Base-by-base conservation (phyloP, 805 yeast genomes). In the Candida khao-thaluensis region DNA sequence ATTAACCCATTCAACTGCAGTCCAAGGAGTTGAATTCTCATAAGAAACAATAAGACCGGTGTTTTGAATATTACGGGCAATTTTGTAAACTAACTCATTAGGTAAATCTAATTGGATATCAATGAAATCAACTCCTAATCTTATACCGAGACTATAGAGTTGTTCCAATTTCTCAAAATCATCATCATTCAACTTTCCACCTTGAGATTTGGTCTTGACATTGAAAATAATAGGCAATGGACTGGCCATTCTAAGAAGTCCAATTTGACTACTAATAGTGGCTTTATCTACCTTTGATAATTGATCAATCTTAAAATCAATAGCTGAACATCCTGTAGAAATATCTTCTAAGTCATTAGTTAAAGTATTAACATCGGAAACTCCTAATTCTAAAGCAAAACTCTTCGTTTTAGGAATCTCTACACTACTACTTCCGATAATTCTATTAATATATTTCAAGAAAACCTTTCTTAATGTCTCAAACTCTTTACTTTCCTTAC, bases 221-320 rank as follows among this genome's bases (percentile, higher is more conserved):
- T 96, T 88, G 65, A 78, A 86, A 38, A 91, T 74, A 30, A 90
- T 81, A 27, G 98, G 96, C 38, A 88, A 62, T 23, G 68, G 64
- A 11, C 84, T 71, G 34, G 72, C 71, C 55, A 74, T 73, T 56
- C 96, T 79, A 48, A 91, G 62, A 11, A 72, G 51, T 2, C 88
- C 85, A 38, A 87, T 64, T 57, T 89, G 96, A 44, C 77, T 79
- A 41, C 83, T 80, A 22, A 90, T 87, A 57, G 72, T 85, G 7
- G 69, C 70, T 15, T 61, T 50, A 23, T 72, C 70, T 45, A 66
- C 66, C 7, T 74, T 69, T 38, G 74, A 62, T 44, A 89, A 70
- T 43, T 78, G 69, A 60, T 87, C 95, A 28, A 86, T 88, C 48
- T 95, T 74, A 30, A 91, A 67, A 57, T 91, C 96, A 25, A 91